Conservation (phyloP, 352 stramenopile genomes). For the Pythium vanterpoolii region DNA sequence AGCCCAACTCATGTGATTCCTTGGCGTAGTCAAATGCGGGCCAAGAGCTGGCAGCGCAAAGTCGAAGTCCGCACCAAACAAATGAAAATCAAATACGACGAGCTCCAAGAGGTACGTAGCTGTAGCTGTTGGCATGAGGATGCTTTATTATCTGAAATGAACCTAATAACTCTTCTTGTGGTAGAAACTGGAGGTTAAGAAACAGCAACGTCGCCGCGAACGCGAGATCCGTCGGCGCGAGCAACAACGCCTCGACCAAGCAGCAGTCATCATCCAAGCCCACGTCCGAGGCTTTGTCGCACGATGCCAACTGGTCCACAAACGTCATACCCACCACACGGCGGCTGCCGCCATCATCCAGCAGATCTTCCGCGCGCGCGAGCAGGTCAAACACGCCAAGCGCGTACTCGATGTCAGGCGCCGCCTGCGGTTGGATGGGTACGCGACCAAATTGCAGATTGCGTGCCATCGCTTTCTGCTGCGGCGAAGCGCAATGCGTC, state of each 20-base stretch:
- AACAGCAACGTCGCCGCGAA: slow-evolving; percentile 34
- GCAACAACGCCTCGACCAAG: slow-evolving; percentile 25
- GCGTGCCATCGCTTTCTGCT: slow-evolving; percentile 30
- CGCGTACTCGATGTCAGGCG: slow-evolving; percentile 31
- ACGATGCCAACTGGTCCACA: slow-evolving; percentile 16
- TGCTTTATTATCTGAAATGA: no score
- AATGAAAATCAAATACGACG: slow-evolving; percentile 63
- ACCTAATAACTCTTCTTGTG: neutral
- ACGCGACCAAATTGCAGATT: slow-evolving; percentile 43
- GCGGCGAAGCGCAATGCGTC: slow-evolving; percentile 25
- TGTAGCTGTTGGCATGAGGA: no score
- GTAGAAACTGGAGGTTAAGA: slow-evolving; percentile 39
- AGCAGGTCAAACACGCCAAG: slow-evolving; percentile 40
- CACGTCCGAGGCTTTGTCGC: slow-evolving; percentile 32
- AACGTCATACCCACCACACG: slow-evolving; percentile 28
- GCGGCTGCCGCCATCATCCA: slow-evolving; percentile 46
- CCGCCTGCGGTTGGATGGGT: slow-evolving; percentile 30
- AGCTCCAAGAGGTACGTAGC: slow-evolving; percentile 43
- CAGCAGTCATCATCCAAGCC: slow-evolving; percentile 30
- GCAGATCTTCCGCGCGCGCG: slow-evolving; percentile 34
- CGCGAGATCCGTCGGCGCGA: slow-evolving; percentile 36
- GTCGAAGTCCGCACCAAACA: slow-evolving; percentile 44
- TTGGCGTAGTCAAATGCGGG: slow-evolving; percentile 29
- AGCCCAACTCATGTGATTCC: no score
- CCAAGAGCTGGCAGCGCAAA: slow-evolving; percentile 52